A percentile compares a stretch with the other conserved stretches of the same genome.
Conservation (phyloP, 225 moss, liverwort and hornwort genomes). For the Marchantia polymorpha region DNA sequence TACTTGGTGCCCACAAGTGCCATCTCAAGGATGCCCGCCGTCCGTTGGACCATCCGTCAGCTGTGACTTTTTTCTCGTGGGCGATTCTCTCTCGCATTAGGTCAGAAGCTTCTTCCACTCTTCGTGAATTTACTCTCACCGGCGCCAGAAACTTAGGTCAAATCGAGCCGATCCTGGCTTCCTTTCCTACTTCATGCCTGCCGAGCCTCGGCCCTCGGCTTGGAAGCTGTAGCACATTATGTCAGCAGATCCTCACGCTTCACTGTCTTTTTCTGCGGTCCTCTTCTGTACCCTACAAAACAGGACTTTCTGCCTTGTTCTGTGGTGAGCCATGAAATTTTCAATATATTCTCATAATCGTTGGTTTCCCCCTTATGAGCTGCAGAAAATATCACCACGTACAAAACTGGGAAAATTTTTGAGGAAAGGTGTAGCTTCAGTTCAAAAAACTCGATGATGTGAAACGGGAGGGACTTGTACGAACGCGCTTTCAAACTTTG, state of each 20-base stretch:
- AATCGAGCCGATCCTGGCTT: neutral
- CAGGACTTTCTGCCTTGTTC: neutral
- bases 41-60: neutral
- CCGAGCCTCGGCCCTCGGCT: neutral
- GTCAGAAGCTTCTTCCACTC: slow-evolving; percentile 1
- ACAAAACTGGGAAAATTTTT: too few relatives aligned
- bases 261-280: neutral
- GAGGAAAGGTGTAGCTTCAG: neutral
- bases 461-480: neutral
- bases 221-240: neutral
- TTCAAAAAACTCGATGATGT: neutral
- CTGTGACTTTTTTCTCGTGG: neutral
- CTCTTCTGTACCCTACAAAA: neutral
- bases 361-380: neutral
- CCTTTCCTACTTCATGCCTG: neutral
- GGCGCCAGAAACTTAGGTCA: neutral
- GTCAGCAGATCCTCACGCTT: neutral
- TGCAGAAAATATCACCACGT: neutral
- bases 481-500: too few relatives aligned
- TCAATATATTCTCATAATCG: neutral
- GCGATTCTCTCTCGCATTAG: neutral
- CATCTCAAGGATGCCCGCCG: neutral
- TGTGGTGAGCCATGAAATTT: neutral
- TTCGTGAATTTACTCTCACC: neutral
- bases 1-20: neutral